Percentiles rank a stretch among this genome's conserved stretches.
Evolutionary conservation across 2,329 filamentous ascomycete species (phyloP).

Genomic region (Corynespora cassiicola): DNA sequence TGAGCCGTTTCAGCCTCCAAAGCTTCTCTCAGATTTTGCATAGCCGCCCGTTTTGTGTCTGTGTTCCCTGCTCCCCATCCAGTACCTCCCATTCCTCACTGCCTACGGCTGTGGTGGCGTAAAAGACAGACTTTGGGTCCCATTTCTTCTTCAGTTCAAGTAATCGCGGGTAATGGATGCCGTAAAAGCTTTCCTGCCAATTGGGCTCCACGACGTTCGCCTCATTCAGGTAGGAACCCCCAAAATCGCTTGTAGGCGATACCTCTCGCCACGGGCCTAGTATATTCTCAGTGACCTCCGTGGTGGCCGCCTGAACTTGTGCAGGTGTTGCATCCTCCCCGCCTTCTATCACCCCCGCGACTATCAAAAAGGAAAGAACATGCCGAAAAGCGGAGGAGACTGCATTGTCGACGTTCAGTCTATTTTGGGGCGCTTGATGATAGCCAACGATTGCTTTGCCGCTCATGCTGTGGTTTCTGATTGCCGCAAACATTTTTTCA

Average conservation of each 20-base stretch:
- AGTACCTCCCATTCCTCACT: constrained; percentile 31
- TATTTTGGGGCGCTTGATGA: constrained; percentile 26
- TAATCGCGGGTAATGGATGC: constrained; percentile 30
- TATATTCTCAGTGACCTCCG: constrained; percentile 22
- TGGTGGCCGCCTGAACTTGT: constrained; percentile 14
- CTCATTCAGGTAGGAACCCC: constrained; percentile 36
- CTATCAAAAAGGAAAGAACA: constrained; percentile 30
- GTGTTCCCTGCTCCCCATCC: constrained; percentile 22
- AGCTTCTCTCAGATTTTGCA: no score
- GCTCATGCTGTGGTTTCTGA: constrained; percentile 20
- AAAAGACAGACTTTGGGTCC: constrained; percentile 36
- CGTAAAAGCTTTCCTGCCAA: constrained; percentile 37
- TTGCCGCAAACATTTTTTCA: constrained; percentile 9
- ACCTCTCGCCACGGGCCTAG: constrained; percentile 23
- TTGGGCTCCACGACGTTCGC: constrained; percentile 30
- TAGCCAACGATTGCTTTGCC: constrained; percentile 23
- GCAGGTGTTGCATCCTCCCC: constrained; percentile 18
- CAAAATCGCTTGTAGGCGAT: constrained; percentile 23
- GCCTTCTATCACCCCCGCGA: constrained; percentile 17
- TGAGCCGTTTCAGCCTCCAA: no score
- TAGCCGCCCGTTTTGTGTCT: constrained; percentile 32
- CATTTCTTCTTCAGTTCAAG: constrained; percentile 29
- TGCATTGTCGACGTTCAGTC: constrained; percentile 26
- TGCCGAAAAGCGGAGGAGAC: constrained; percentile 32
- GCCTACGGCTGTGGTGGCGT: constrained; percentile 27